Evolutionary conservation across 2,329 filamentous ascomycete species (phyloP), one percentile per base, ranked within the genome.

Genomic region (Bisporella sp.): DNA sequence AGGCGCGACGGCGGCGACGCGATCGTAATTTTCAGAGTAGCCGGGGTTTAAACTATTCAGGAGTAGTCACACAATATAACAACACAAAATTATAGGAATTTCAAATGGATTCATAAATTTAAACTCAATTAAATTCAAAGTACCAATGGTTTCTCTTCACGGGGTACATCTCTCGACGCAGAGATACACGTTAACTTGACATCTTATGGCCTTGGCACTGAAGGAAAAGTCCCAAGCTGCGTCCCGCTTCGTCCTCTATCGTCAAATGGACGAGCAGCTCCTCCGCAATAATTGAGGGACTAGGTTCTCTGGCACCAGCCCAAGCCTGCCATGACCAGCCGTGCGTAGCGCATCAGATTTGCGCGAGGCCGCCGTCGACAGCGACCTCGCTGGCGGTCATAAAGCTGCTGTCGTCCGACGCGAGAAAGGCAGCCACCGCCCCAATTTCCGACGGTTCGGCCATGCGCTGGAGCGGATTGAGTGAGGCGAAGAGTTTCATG

Each of bases 351-450:
- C 35, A 2, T 53, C 30, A 53, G 37, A 53, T 49, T 45, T 54
- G 53, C 28, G 53, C 53, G 5, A 54, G 45, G n/a, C 51, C 51
- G 5, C 53, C 52, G 21, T 55, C 53, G 11, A 47, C 53, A 32
- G 51, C 52, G 9, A 55, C 48, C 47, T 54, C 53, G 28, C 53
- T 55, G n/a, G 39, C 53, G 28, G 53, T 55, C 53, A 55, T 55
- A 42, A 54, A 55, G 31, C 51, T 55, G 45, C 53, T 55, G 40
- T 55, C 53, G 7, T 31, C 5, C 47, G 53, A 55, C 45, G 53
- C 53, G 21, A 55, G 48, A 33, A 55, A 55, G 31, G 53, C 48
- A 32, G 45, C 52, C 48, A 49, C 53, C 2, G 51, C 53, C 7
- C 53, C 53, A 49, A 54, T 43, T 31, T 55, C 53, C 48, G 48